Conservation (phyloP, 345 rosid genomes). For the Lepidium sativum region DNA sequence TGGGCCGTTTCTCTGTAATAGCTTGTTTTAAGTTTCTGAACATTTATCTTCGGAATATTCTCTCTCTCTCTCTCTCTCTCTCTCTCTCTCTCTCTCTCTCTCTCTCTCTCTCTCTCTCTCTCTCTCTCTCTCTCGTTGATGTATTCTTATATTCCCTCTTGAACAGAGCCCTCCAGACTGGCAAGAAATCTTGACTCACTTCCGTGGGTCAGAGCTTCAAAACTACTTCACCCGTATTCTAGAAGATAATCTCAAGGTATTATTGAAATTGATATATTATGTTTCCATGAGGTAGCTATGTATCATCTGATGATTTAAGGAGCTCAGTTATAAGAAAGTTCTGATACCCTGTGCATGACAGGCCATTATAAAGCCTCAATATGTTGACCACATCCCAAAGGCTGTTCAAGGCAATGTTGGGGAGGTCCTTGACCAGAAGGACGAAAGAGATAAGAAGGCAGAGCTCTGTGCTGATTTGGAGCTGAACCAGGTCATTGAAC, state of each 20-base stretch:
- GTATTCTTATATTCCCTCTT: not conserved
- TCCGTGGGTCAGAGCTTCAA: constrained; percentile 95
- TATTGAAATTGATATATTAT: not conserved
- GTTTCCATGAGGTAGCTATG: not conserved
- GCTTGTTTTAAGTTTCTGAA: not conserved
- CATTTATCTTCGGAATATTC: not conserved
- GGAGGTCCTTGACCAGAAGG: constrained; percentile 86
- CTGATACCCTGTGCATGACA: constrained; percentile 17
- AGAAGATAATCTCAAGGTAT: constrained; percentile 92
- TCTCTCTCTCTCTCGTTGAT: too few relatives aligned
- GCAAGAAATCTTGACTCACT: constrained; percentile 96
- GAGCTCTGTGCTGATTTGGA: constrained; percentile 77
- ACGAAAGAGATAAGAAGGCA: constrained; percentile 70
- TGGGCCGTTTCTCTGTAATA: constrained; percentile 84
- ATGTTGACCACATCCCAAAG: constrained; percentile 94
- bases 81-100: too few relatives aligned
- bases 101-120: too few relatives aligned
- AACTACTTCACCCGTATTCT: constrained; percentile 92
- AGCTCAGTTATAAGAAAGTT: not conserved
- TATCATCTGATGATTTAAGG: not conserved
- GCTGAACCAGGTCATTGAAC: constrained; percentile 88
- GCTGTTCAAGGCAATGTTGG: constrained; percentile 95
- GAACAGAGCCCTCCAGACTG: constrained; percentile 96
- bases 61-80: too few relatives aligned
- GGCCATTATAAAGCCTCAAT: constrained; percentile 98